phyloP scores from a whole-genome alignment of 225 moss, liverwort and hornwort species.

The Climacium dendroides region DNA sequence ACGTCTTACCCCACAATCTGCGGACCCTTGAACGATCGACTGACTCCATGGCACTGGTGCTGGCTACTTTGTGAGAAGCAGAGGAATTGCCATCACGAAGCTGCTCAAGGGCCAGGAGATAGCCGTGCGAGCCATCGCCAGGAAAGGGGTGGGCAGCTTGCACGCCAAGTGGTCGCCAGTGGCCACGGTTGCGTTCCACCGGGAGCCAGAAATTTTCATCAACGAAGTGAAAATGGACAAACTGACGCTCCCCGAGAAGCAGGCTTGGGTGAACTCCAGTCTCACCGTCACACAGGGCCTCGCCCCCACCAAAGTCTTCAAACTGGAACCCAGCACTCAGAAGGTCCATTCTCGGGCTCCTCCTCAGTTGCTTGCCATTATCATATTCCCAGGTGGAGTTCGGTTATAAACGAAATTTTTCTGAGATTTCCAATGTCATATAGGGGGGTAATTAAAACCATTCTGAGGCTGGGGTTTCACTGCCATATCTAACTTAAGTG shows the following conservation, averaged over 20 bases:
- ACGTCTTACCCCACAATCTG: background rate
- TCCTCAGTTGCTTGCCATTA: background rate
- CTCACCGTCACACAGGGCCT: background rate
- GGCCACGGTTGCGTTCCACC: conserved; percentile 65
- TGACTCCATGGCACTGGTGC: background rate
- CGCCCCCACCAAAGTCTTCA: conserved; percentile 55
- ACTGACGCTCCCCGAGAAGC: conserved; percentile 45
- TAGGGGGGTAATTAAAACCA: no score
- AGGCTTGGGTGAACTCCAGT: conserved; percentile 60
- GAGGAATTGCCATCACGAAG: conserved; percentile 56
- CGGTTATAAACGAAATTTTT: background rate
- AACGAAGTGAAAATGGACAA: conserved; percentile 47
- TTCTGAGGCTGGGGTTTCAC: background rate
- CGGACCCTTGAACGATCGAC: no score
- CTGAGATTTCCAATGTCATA: background rate
- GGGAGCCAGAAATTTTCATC: conserved; percentile 64
- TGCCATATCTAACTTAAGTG: background rate
- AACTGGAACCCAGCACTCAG: conserved; percentile 40
- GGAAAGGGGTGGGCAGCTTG: conserved; percentile 64
- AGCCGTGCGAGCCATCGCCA: conserved; percentile 55
- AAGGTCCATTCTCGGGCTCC: conserved; percentile 9
- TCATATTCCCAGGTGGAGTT: background rate
- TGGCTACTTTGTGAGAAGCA: background rate
- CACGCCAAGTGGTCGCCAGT: conserved; percentile 86
- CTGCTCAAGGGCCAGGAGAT: conserved; percentile 63